Conservation (phyloP, 371 early-diverging fungal species). For the Phascolomyces articulosus region DNA sequence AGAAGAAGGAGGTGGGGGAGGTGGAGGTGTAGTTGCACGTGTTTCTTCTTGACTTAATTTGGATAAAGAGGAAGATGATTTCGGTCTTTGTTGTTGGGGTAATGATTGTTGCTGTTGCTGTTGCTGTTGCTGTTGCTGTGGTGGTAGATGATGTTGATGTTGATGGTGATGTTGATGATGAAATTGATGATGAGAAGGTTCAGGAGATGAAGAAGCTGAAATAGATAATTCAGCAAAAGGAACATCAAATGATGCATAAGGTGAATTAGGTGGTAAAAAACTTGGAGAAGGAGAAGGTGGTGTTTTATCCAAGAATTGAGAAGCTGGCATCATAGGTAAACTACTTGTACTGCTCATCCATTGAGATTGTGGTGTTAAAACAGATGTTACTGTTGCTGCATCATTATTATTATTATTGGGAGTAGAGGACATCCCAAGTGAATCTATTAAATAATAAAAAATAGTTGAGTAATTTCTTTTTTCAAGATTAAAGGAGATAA, state of each 20-base stretch:
- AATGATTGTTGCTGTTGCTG: not conserved
- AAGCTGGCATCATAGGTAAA: constrained; percentile 4
- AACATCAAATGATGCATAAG: constrained; percentile 36
- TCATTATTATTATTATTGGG: not conserved
- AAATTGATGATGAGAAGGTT: not conserved
- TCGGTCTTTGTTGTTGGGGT: not conserved
- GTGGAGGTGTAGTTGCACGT: constrained; percentile 1
- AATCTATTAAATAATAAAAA: constrained; percentile 10
- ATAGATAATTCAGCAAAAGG: constrained; percentile 46
- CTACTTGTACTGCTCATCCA: not conserved
- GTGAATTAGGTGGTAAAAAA: constrained; percentile 34
- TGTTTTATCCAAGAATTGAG: constrained; percentile 19
- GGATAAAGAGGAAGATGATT: not conserved
- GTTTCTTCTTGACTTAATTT: no score
- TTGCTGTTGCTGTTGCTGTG: not conserved
- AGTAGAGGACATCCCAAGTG: constrained; percentile 18
- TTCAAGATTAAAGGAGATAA: not conserved
- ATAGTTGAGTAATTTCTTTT: no score
- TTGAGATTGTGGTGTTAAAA: not conserved
- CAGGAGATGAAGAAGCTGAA: constrained; percentile 41
- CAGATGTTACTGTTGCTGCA: not conserved
- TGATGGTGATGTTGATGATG: no score
- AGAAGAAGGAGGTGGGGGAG: constrained; percentile 16
- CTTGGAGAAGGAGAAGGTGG: constrained; percentile 41
- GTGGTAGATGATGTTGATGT: not conserved